Evolutionary conservation across 2,329 filamentous ascomycete species (phyloP).

Genomic region (Xylaria sp.): DNA sequence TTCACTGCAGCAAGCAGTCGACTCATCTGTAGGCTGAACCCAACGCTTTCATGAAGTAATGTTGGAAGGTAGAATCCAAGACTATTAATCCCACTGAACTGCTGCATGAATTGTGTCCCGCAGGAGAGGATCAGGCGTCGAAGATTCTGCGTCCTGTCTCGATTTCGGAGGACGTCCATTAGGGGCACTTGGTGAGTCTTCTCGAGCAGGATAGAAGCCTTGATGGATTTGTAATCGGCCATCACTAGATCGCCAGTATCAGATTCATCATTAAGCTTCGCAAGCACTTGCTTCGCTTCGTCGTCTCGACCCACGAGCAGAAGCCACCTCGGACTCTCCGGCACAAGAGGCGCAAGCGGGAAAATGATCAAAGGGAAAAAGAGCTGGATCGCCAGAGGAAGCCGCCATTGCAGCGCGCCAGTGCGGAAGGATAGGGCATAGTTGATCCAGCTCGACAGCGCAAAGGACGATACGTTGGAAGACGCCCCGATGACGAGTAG

Average conservation of each 20-base stretch:
- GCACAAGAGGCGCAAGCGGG: slow-evolving; percentile 47
- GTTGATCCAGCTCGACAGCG: slow-evolving; percentile 61
- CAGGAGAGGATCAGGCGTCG: slow-evolving; percentile 53
- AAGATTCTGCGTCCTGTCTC: slow-evolving; percentile 54
- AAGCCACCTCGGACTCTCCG: slow-evolving; percentile 58
- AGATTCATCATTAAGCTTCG: slow-evolving; percentile 58
- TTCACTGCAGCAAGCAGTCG: slow-evolving; percentile 66
- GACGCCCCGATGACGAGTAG: slow-evolving; percentile 47
- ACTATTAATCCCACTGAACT: slow-evolving; percentile 58
- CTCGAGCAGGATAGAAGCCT: slow-evolving; percentile 52
- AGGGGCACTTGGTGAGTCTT: slow-evolving; percentile 50
- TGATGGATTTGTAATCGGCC: slow-evolving; percentile 53
- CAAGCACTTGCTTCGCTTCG: slow-evolving; percentile 60
- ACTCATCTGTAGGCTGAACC: slow-evolving; percentile 57
- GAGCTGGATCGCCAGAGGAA: slow-evolving; percentile 53
- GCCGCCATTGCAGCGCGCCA: slow-evolving; percentile 52
- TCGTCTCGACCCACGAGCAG: slow-evolving; percentile 62
- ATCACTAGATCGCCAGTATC: slow-evolving; percentile 47
- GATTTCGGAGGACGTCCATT: slow-evolving; percentile 51
- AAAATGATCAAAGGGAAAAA: slow-evolving; percentile 53
- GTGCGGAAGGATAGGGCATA: slow-evolving; percentile 53
- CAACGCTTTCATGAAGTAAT: slow-evolving; percentile 66
- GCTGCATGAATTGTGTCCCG: slow-evolving; percentile 62
- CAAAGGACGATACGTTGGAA: slow-evolving; percentile 54
- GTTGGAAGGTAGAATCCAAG: slow-evolving; percentile 63